Evolutionary conservation across 305 asterid species (phyloP).

Genomic region (Rubia balearica): DNA sequence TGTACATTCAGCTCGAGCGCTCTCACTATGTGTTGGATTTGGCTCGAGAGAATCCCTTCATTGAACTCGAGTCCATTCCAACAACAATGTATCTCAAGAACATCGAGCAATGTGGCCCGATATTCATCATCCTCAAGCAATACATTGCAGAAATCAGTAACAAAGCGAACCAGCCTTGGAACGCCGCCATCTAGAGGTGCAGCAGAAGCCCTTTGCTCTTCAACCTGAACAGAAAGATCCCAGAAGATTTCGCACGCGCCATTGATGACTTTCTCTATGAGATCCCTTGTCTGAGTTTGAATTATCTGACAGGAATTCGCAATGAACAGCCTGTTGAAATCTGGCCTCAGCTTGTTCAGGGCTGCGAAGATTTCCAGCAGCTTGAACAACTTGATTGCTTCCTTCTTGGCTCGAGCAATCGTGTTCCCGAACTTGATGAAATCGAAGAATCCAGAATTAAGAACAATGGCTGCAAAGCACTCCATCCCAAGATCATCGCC

Average conservation of each 20-base stretch:
- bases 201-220: conserved; percentile 38
- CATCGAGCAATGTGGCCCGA: conserved; percentile 39
- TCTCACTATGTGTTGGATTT: conserved; percentile 41
- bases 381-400: conserved; percentile 71
- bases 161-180: conserved; percentile 54
- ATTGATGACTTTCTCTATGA: conserved; percentile 53
- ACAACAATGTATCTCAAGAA: conserved; percentile 55
- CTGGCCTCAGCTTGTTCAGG: conserved; percentile 51
- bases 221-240: conserved; percentile 64
- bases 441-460: conserved; percentile 43
- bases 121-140: conserved; percentile 62
- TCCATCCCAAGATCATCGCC: conserved; percentile 36
- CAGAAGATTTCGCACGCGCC: conserved; percentile 57
- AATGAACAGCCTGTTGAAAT: conserved; percentile 68
- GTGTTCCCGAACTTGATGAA: conserved; percentile 49
- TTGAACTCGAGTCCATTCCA: conserved; percentile 41
- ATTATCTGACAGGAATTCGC: conserved; percentile 48
- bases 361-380: conserved; percentile 60
- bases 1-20: conserved; percentile 57
- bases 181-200: conserved; percentile 65
- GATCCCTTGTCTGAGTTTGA: conserved; percentile 52
- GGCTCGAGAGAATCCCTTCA: conserved; percentile 32
- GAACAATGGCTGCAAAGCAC: conserved; percentile 54
- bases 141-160: conserved; percentile 52
- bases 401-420: conserved; percentile 58